A percentile compares a stretch with the other conserved stretches of the same genome.
Conservation (phyloP, 305 asterid species). For the Fraxinus ornus region DNA sequence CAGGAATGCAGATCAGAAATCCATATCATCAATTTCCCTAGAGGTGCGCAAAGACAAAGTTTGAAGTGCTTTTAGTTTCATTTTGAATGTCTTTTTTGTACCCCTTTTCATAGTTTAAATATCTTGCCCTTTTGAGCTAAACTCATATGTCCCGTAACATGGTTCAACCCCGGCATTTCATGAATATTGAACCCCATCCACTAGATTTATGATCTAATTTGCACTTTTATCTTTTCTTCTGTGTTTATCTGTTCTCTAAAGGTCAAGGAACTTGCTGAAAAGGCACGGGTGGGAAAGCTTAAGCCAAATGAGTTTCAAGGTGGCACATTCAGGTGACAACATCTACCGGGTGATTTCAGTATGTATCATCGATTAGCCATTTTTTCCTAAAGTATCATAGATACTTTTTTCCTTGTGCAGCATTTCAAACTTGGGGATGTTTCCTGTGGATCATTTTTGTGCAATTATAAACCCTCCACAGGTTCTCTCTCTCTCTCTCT, state of each 20-base stretch:
- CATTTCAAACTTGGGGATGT: constrained; percentile 99
- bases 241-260: constrained; percentile 31
- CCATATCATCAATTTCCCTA: constrained; percentile 82
- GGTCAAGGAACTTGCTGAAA: constrained; percentile 98
- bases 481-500: constrained; percentile 56
- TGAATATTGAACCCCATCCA: neutral
- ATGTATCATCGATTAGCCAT: neutral
- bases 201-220: neutral
- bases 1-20: constrained; percentile 95
- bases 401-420: constrained; percentile 44
- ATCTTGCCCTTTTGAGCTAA: neutral
- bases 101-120: neutral
- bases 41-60: constrained; percentile 56
- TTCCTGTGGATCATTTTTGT: constrained; percentile 89
- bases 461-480: constrained; percentile 98
- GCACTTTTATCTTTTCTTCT: constrained; percentile 1
- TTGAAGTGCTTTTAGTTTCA: constrained; percentile 17
- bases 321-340: constrained; percentile 90
- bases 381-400: constrained; percentile 20
- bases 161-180: neutral
- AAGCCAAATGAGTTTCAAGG: constrained; percentile 98
- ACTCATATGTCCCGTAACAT: neutral
- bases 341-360: constrained; percentile 4
- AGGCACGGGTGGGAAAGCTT: constrained; percentile 87
- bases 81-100: constrained; percentile 2